Evolutionary conservation across 768 basidiomycete species (phyloP), one percentile per base, ranked within the genome.

Genomic region (Calocybe cyanea): DNA sequence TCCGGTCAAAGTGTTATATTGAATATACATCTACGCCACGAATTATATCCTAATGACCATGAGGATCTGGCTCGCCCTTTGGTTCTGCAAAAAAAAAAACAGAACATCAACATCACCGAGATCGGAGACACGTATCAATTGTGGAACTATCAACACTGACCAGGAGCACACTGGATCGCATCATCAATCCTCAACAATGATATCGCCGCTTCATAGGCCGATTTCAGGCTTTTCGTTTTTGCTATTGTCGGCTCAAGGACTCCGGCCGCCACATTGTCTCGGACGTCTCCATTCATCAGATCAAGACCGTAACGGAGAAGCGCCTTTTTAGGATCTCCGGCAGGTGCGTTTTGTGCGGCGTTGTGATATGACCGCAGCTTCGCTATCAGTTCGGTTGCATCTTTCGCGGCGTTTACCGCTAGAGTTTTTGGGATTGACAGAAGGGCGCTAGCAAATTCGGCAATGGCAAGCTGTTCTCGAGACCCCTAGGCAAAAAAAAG

Each of bases 321-420:
- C 4, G 70, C 81, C 65, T 96, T 91, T 70, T 93, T 95, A 13
- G 92, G 88, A 66, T 98, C 96, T 32, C 89, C 88, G 0, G 72
- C 76, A 2, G 91, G 85, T 2, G 92, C 95, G 54, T 86, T 93
- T 68, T 96, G 95, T 2, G 94, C 94, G 36, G 92, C 87, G 56
- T 93, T 93, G 72, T 99, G 96, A 69, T 94, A 98, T 8, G 94
- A 86, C 41, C 96, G 86, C 39, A 99, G 73, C 67, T 97, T 97
- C 17, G 96, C 94, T 31, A 99, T 92, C 15, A 99, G 81, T 45
- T 97, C 92, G 1, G 95, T 98, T 30, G 94, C 92, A 63, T 99
- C 96, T 60, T 98, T 98, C 32, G 96, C 96, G 33, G 96, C 96
- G 63, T 99, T 99, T 42, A 98, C 89, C 2, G 96, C 86, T 25